These are phyloP conservation scores for Collybiopsis luxurians DNA, from an alignment of 768 basidiomycete species.

Conservation along the genomic window DNA sequence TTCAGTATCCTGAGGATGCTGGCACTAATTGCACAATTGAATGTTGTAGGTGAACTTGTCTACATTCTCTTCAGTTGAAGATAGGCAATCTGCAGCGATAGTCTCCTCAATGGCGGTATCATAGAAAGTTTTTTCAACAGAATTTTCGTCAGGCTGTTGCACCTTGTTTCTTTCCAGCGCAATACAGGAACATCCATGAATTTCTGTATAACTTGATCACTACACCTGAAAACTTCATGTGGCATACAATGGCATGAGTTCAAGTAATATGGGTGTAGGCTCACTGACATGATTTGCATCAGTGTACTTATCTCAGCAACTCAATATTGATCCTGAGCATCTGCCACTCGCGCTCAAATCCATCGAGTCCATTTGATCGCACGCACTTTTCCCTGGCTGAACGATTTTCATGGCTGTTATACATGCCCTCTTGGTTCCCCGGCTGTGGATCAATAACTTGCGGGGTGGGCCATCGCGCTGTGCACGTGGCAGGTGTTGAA, in stretches of 20 bases:
- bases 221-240: neutral
- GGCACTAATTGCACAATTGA: neutral
- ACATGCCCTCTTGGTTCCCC: slow-evolving; percentile 2
- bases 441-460: neutral
- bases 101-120: neutral
- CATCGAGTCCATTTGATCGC: neutral
- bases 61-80: too few relatives aligned
- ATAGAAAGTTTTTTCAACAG: neutral
- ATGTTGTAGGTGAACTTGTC: neutral
- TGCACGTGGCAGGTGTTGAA: too few relatives aligned
- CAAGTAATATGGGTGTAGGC: neutral
- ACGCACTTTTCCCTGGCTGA: neutral
- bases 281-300: neutral
- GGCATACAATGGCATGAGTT: neutral
- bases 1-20: neutral
- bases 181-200: neutral
- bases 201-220: neutral
- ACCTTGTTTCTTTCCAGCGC: neutral
- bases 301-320: neutral
- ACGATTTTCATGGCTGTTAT: neutral
- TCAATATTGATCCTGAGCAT: neutral
- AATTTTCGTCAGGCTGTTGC: neutral
- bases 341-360: neutral
- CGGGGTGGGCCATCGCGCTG: too few relatives aligned
- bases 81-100: neutral